Percentiles rank a stretch among this genome's conserved stretches.
These are phyloP conservation scores for Musa itinerans DNA, from an alignment of 176 grass and related monocot species.

Conservation along the genomic window DNA sequence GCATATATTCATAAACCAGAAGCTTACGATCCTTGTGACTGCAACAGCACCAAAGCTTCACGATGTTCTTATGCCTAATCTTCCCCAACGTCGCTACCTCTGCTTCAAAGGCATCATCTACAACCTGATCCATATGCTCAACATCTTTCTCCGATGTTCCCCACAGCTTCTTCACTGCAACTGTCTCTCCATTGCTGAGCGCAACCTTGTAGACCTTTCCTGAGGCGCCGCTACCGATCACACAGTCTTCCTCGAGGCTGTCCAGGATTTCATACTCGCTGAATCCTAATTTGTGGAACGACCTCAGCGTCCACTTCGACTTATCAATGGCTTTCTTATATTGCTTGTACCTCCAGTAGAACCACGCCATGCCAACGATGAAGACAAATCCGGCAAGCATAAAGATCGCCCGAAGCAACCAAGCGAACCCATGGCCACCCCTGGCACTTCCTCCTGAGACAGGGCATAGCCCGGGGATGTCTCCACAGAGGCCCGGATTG, in stretches of 20 bases:
- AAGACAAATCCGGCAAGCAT: conserved; percentile 40
- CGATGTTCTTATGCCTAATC: conserved; percentile 93
- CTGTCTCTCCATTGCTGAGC: conserved; percentile 51
- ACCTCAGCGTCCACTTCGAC: conserved; percentile 75
- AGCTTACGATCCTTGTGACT: conserved; percentile 45
- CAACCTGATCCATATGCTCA: not conserved
- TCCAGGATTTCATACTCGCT: conserved; percentile 80
- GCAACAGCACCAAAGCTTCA: conserved; percentile 86
- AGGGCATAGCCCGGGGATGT: conserved; percentile 29
- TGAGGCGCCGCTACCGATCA: conserved; percentile 57
- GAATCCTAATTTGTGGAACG: conserved; percentile 85
- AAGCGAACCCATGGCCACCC: conserved; percentile 14
- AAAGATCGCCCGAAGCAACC: conserved; percentile 61
- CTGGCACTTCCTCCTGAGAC: not conserved
- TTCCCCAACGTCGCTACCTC: conserved; percentile 81
- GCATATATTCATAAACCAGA: conserved; percentile 81
- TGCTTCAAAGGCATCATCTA: conserved; percentile 50
- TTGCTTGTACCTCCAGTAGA: conserved; percentile 45
- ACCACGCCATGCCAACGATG: conserved; percentile 44
- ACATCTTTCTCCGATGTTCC: conserved; percentile 1
- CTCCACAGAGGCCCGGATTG: conserved; percentile 53
- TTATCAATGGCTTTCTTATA: conserved; percentile 42
- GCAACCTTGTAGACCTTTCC: conserved; percentile 92
- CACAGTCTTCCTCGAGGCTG: conserved; percentile 61
- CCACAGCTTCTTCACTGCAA: conserved; percentile 80